Evolutionary conservation across 2,329 filamentous ascomycete genomes (phyloP), one percentile per base, ranked within the genome.

Genomic region (Colletotrichum musae): DNA sequence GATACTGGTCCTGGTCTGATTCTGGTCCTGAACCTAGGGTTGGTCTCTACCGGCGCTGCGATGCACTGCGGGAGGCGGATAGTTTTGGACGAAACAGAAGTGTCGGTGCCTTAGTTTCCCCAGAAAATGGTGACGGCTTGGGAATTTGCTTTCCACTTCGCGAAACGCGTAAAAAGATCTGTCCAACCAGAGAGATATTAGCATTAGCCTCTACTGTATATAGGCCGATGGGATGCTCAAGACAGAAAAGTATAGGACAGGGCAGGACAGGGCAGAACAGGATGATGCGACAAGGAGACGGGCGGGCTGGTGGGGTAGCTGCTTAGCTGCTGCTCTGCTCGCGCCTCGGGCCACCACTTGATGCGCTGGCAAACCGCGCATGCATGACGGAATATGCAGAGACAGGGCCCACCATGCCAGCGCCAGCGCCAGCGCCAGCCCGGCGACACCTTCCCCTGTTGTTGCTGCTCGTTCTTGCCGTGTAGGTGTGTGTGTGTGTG

Each of bases 361-460:
- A 85, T 86, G 84, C 81, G 84, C 79, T 86, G 84, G 84, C 71
- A 73, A 67, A 64, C 70, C 61, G 62, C 74, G 73, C 86, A 87
- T 88, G 86, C 86, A 88, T 87, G 84, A 87, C 84, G 85, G 85
- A 83, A 86, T 83, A 85, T 87, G 86, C 85, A 87, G 78, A 80
- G 83, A 78, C 80, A 78, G 80, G 81, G 80, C 78, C 80, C 80
- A 82, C 81, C 80, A 77, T 77, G 79, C 79, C 77, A 78, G 81
- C 32, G 32, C 80, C 81, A 24, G 21, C 21, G 79, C 79, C 77
- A 78, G 81, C 32, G 32, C 80, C 81, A 83, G 78, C 80, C 79
- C 82, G 82, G 80, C 71, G 72, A 65, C 61, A 51, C 61, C 54
- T 61, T 50, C 66, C 66, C 61, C 72, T 72, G 62, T 70, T 70